Evolutionary conservation across 257 asterid genomes (phyloP), one percentile per base, ranked within the genome.

Genomic region (Solanum tacnaense): DNA sequence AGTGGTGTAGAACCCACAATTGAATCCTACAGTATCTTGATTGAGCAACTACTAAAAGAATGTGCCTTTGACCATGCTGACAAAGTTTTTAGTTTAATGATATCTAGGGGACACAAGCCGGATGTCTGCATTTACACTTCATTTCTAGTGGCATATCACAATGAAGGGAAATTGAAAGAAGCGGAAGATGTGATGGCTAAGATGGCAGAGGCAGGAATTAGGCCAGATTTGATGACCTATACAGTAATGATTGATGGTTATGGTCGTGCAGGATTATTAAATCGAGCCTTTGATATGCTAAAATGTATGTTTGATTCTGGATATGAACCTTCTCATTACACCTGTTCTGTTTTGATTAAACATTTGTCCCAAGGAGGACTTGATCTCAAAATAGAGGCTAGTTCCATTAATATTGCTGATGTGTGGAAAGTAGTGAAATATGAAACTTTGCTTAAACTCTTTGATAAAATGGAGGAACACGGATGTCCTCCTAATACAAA

Each of bases 61-160:
- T 89, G 88, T 87, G 95, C 92, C 70, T 93, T 92, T 92, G 93
- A 91, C 84, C 75, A 87, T 86, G 98, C 96, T 35, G 90, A 92
- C 84, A 87, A 84, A 81, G 85, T 95, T 85, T 79, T 94, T 88
- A 83, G 90, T 88, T 86, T 86, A 85, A 93, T 94, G 95, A 87
- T 85, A 49, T 87, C 93, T 85, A 84, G 39, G 86, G 96, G 98
- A 71, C 76, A 65, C 88, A 92, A 91, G 88, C 96, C 98, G 83
- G 98, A 95, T 86, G 92, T 95, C 78, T 94, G 96, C 90, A 93
- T 92, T 41, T 95, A 94, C 89, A 94, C 98, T 88, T 91, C 94
- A n/a, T 92, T 93, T 90, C 93, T 95, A 83, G 88, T 93, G 76
- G 98, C 98, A 78, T 94, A 94, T 88, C 93, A 94, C 95, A 95